These are phyloP conservation scores for Salvia splendens DNA, from an alignment of 257 asterid species.

Conservation along the genomic window DNA sequence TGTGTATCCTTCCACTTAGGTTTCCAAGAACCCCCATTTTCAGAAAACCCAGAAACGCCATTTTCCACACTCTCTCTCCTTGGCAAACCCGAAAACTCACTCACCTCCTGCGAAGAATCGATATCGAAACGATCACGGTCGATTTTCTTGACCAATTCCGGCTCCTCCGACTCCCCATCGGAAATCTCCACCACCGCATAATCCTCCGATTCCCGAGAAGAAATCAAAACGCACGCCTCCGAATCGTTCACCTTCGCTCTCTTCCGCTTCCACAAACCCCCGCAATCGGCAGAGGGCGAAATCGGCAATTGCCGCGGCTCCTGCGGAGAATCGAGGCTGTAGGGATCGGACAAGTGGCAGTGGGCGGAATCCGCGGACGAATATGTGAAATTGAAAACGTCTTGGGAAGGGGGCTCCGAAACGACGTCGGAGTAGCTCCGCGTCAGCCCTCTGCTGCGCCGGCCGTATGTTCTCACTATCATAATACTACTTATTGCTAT, in stretches of 20 bases:
- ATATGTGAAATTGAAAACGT: background rate
- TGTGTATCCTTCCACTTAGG: slow-evolving; percentile 48
- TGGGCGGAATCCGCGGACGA: too few species aligned
- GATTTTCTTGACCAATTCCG: slow-evolving; percentile 37
- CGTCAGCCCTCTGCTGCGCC: slow-evolving; percentile 41
- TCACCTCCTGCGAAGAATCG: slow-evolving; percentile 52
- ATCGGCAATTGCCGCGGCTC: too few species aligned
- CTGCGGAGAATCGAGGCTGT: too few species aligned
- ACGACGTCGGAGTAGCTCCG: slow-evolving; percentile 52
- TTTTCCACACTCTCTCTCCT: slow-evolving; percentile 36
- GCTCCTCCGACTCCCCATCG: slow-evolving; percentile 35
- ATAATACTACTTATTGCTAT: too few species aligned
- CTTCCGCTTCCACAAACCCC: slow-evolving; percentile 33
- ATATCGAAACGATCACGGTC: slow-evolving; percentile 30
- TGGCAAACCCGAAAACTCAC: slow-evolving; percentile 41
- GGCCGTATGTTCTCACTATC: too few species aligned
- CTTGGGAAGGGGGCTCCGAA: slow-evolving; percentile 51
- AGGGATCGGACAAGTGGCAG: too few species aligned
- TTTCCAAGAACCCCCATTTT: slow-evolving; percentile 50
- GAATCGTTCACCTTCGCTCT: slow-evolving; percentile 37
- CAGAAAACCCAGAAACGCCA: slow-evolving; percentile 44
- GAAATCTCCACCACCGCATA: slow-evolving; percentile 28
- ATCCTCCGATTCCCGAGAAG: slow-evolving; percentile 42
- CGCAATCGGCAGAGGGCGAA: slow-evolving; percentile 33
- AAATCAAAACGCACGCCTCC: slow-evolving; percentile 46